These are phyloP conservation scores for Calonectria honghensis DNA, from an alignment of 2,329 filamentous ascomycete genomes.

Conservation along the genomic window DNA sequence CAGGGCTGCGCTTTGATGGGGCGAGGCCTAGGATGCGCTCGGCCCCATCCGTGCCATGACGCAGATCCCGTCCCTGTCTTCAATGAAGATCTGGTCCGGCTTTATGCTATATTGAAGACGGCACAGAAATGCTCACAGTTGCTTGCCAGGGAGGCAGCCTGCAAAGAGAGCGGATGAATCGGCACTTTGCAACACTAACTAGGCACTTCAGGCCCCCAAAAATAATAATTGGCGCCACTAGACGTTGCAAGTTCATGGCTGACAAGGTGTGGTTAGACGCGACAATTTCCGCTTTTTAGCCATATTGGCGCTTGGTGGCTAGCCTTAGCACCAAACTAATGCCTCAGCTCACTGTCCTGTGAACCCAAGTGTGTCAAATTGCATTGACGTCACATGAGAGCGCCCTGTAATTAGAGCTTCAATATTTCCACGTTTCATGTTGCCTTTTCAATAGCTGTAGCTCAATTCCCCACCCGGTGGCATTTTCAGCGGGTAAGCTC, in stretches of 20 bases:
- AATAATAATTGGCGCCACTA: not conserved
- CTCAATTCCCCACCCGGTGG: not conserved
- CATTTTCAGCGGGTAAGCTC: not conserved
- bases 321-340: slow-evolving; percentile 10
- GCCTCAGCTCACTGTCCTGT: slow-evolving; percentile 4
- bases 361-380: slow-evolving; percentile 11
- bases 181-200: not conserved
- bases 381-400: slow-evolving; percentile 17
- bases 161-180: slow-evolving; percentile 1
- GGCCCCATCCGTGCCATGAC: slow-evolving; percentile 19
- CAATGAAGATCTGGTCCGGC: not conserved
- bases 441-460: not conserved
- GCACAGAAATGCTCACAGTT: not conserved
- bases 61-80: not conserved
- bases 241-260: slow-evolving; percentile 4
- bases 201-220: not conserved
- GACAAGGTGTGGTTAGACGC: not conserved
- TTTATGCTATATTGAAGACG: not conserved
- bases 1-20: slow-evolving; percentile 24
- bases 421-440: slow-evolving; percentile 17
- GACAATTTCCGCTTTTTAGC: slow-evolving; percentile 7
- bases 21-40: slow-evolving; percentile 1
- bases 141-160: not conserved
- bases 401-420: slow-evolving; percentile 3
- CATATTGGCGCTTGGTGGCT: slow-evolving; percentile 1